A percentile compares a stretch with the other conserved stretches of the same genome.
phyloP scores from a whole-genome alignment of 805 yeast species.

The Zygosaccharomyces pseudorouxii region DNA sequence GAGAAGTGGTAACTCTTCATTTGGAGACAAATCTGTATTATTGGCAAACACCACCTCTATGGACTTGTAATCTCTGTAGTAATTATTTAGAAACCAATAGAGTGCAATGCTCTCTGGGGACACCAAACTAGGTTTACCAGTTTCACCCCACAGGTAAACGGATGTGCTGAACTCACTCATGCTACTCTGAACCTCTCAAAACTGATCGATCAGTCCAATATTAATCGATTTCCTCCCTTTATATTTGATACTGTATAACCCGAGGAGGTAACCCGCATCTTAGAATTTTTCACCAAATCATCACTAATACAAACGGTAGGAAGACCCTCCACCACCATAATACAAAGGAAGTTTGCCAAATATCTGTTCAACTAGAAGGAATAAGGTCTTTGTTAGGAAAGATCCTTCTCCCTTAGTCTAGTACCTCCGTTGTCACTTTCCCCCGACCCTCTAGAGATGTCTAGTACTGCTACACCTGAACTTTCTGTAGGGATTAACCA shows the following conservation, averaged over 20 bases:
- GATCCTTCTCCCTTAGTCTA: background rate
- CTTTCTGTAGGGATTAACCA: slow-evolving; percentile 10
- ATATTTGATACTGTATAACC: background rate
- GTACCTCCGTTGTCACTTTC: background rate
- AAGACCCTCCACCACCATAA: background rate
- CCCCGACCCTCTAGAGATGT: slow-evolving; percentile 5
- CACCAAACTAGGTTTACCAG: slow-evolving; percentile 24
- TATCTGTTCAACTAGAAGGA: background rate
- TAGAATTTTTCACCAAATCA: background rate
- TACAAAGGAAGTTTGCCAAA: background rate
- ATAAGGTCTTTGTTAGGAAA: background rate
- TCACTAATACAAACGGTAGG: background rate
- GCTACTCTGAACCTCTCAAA: background rate
- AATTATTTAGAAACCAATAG: slow-evolving; percentile 22
- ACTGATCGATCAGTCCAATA: background rate
- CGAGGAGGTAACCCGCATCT: background rate
- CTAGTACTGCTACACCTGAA: slow-evolving; percentile 14
- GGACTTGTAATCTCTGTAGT: slow-evolving; percentile 11
- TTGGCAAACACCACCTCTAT: slow-evolving; percentile 49
- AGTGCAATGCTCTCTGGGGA: slow-evolving; percentile 32
- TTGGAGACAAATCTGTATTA: slow-evolving; percentile 50
- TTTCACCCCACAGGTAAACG: slow-evolving; percentile 30
- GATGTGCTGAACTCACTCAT: background rate
- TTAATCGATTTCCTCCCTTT: background rate
- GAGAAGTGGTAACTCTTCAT: slow-evolving; percentile 48